phyloP scores from a whole-genome alignment of 768 basidiomycete species.

The Phlegmacium glaucopus region DNA sequence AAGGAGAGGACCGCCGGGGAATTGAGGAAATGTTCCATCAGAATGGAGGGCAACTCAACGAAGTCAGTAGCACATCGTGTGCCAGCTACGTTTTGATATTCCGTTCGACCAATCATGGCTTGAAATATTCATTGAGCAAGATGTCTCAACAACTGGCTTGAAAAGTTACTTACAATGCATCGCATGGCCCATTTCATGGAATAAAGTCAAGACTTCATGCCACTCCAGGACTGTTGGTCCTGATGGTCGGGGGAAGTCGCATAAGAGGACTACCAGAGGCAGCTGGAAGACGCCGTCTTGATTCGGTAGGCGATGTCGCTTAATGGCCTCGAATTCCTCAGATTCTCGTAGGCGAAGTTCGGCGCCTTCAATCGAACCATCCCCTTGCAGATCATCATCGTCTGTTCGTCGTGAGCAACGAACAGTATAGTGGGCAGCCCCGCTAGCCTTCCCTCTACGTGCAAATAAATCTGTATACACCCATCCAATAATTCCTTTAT shows the following conservation, averaged over 20 bases:
- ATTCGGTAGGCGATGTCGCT: conserved; percentile 55
- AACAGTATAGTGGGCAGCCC: conserved; percentile 97
- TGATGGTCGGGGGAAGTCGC: conserved; percentile 75
- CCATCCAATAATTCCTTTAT: conserved; percentile 84
- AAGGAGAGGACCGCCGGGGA: conserved; percentile 82
- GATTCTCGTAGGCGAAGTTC: conserved; percentile 46
- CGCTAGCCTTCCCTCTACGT: conserved; percentile 78
- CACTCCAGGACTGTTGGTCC: conserved; percentile 79
- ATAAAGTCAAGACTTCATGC: conserved; percentile 92
- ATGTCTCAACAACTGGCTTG: neutral
- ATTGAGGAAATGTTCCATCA: conserved; percentile 97
- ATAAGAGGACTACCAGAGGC: conserved; percentile 87
- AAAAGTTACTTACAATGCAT: conserved; percentile 83
- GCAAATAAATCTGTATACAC: conserved; percentile 93
- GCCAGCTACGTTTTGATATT: conserved; percentile 96
- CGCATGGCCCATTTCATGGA: conserved; percentile 99
- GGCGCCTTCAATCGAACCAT: conserved; percentile 42
- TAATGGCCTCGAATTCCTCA: conserved; percentile 59
- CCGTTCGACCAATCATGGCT: conserved; percentile 98
- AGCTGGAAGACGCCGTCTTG: conserved; percentile 77
- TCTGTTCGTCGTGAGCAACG: conserved; percentile 91
- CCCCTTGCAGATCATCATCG: conserved; percentile 77
- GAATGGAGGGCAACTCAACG: conserved; percentile 94
- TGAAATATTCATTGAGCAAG: conserved; percentile 1
- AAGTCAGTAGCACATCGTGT: conserved; percentile 98